Conservation (phyloP, 2,329 filamentous ascomycete species). For the Rhinocladiella mackenziei region DNA sequence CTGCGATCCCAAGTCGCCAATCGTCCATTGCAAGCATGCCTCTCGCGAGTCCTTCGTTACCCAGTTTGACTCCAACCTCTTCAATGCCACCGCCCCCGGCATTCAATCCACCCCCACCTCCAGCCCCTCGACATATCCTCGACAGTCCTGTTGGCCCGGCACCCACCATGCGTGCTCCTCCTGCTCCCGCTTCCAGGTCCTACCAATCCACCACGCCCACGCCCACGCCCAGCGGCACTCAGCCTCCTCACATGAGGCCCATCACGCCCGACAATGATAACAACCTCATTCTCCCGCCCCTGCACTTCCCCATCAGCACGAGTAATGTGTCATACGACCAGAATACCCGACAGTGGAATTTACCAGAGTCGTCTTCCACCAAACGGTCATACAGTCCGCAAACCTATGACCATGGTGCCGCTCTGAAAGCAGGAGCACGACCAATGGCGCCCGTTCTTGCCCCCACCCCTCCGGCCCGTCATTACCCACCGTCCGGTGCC, state of each 20-base stretch:
- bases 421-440: conserved; percentile 22
- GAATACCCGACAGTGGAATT: conserved; percentile 7
- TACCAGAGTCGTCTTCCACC: conserved; percentile 8
- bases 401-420: neutral
- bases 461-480: neutral
- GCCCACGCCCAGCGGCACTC: neutral
- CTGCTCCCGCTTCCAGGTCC: too few relatives aligned
- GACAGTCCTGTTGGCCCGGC: conserved; percentile 2
- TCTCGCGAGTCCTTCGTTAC: conserved; percentile 14
- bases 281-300: conserved; percentile 1
- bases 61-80: conserved; percentile 7
- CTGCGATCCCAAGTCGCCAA: conserved; percentile 11
- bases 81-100: conserved; percentile 23
- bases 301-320: neutral
- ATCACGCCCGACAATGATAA: conserved; percentile 6
- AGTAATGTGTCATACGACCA: conserved; percentile 1
- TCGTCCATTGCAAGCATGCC: conserved; percentile 15
- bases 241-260: neutral
- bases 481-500: neutral
- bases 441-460: conserved; percentile 6
- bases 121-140: neutral
- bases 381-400: conserved; percentile 18
- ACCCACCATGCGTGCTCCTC: conserved; percentile 6
- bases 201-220: conserved; percentile 1
- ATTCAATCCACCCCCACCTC: conserved; percentile 2